Conservation (phyloP, 1,284 basidiomycete species). For the Ceratobasidium sp. region DNA sequence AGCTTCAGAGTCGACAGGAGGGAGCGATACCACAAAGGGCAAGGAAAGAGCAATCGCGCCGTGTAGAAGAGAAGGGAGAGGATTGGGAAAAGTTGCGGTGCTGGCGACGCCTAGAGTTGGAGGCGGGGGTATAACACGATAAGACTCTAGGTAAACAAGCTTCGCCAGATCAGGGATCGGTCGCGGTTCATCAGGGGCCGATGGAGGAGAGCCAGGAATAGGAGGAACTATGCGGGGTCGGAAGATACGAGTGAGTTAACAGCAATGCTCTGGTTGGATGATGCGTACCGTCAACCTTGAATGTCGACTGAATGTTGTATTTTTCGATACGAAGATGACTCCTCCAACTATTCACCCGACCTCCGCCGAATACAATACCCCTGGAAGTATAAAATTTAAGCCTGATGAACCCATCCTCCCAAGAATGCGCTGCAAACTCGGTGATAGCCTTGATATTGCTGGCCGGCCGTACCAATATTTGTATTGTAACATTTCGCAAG, state of each 20-base stretch:
- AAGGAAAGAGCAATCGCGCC: constrained; percentile 10
- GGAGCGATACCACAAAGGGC: constrained; percentile 28
- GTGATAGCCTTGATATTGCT: constrained; percentile 5
- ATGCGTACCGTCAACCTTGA: background rate
- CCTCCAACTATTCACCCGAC: background rate
- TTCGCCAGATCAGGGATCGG: constrained; percentile 24
- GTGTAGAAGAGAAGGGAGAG: background rate
- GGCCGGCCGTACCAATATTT: background rate
- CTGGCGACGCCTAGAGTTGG: constrained; percentile 26
- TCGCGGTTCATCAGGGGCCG: constrained; percentile 19
- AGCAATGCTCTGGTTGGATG: no score
- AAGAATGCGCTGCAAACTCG: constrained; percentile 1
- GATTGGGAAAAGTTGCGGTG: constrained; percentile 23
- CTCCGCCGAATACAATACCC: constrained; percentile 1
- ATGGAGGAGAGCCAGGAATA: constrained; percentile 17
- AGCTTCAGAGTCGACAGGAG: background rate
- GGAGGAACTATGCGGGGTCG: constrained; percentile 29
- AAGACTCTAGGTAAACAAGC: constrained; percentile 23
- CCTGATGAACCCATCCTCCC: background rate
- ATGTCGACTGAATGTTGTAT: background rate
- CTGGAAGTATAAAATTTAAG: constrained; percentile 1
- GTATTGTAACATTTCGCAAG: background rate
- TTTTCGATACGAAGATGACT: constrained; percentile 6
- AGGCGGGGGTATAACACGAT: constrained; percentile 22
- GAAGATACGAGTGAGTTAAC: background rate